Conservation (phyloP, 805 yeast species). For the Cyberlindnera xylosilytica region DNA sequence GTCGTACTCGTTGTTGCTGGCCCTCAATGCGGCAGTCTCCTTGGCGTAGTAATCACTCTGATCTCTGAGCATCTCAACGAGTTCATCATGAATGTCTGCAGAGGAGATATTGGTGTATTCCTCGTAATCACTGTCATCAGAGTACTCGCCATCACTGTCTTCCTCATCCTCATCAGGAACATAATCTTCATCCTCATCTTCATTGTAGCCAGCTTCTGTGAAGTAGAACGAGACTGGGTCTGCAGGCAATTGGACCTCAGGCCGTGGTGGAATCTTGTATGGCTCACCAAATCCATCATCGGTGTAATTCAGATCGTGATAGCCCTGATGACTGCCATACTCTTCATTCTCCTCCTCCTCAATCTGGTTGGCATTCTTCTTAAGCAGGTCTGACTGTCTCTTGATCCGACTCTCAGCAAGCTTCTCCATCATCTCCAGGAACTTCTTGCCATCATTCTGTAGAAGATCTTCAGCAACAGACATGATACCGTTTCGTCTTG, state of each 20-base stretch:
- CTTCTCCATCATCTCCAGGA: slow-evolving; percentile 76
- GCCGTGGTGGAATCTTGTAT: slow-evolving; percentile 14
- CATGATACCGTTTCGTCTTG: slow-evolving; percentile 39
- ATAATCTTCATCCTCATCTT: slow-evolving; percentile 15
- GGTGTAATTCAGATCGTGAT: slow-evolving; percentile 20
- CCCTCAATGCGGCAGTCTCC: slow-evolving; percentile 11
- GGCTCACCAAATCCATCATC: slow-evolving; percentile 21
- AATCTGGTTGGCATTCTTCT: slow-evolving; percentile 24
- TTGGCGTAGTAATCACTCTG: slow-evolving; percentile 14
- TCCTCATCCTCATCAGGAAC: slow-evolving; percentile 5
- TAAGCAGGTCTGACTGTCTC: slow-evolving; percentile 21
- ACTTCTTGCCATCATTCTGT: slow-evolving; percentile 72
- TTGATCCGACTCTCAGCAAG: slow-evolving; percentile 53
- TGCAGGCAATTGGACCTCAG: slow-evolving; percentile 8
- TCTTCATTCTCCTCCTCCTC: slow-evolving; percentile 30
- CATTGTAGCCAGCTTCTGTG: slow-evolving; percentile 25
- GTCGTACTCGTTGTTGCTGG: slow-evolving; percentile 9
- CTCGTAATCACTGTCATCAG: slow-evolving; percentile 14
- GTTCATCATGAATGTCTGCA: slow-evolving; percentile 16
- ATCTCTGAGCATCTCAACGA: slow-evolving; percentile 15
- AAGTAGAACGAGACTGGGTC: slow-evolving; percentile 17
- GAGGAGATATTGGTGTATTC: slow-evolving; percentile 7
- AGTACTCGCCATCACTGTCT: slow-evolving; percentile 19
- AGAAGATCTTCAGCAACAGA: slow-evolving; percentile 78
- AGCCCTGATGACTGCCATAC: slow-evolving; percentile 27